Percentiles rank a stretch among this genome's conserved stretches.
Evolutionary conservation across 257 asterid genomes (phyloP).

Genomic region (Solanum paucissectum): DNA sequence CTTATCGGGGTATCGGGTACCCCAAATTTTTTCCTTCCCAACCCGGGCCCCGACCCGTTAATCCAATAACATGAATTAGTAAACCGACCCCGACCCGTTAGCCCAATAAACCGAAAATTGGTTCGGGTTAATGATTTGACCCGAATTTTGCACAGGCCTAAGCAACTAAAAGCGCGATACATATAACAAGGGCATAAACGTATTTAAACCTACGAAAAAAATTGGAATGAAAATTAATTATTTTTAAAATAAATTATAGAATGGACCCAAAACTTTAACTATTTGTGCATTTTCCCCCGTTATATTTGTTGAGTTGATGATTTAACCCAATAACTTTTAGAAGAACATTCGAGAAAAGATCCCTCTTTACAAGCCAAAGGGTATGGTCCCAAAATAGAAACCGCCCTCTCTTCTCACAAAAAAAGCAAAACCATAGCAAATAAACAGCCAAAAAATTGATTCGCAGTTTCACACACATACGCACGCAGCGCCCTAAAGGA

Average conservation of each 20-base stretch:
- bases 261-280: neutral
- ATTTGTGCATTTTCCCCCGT: neutral
- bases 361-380: neutral
- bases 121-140: too few relatives aligned
- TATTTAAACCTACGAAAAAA: neutral
- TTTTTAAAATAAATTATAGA: neutral
- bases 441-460: neutral
- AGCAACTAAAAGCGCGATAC: neutral
- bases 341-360: neutral
- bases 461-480: neutral
- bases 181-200: neutral
- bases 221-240: rapidly evolving
- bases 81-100: too few relatives aligned
- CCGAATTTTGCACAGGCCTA: too few relatives aligned
- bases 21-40: too few relatives aligned
- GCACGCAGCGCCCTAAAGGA: neutral
- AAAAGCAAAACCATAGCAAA: neutral
- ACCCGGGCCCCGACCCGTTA: too few relatives aligned
- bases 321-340: neutral
- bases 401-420: neutral
- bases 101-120: too few relatives aligned
- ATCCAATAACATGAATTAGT: too few relatives aligned
- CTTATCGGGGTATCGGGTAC: too few relatives aligned
- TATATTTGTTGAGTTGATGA: neutral
- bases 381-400: neutral